Evolutionary conservation across 441 rosid genomes (phyloP).

Genomic region (Pelargonium fulgidum): DNA sequence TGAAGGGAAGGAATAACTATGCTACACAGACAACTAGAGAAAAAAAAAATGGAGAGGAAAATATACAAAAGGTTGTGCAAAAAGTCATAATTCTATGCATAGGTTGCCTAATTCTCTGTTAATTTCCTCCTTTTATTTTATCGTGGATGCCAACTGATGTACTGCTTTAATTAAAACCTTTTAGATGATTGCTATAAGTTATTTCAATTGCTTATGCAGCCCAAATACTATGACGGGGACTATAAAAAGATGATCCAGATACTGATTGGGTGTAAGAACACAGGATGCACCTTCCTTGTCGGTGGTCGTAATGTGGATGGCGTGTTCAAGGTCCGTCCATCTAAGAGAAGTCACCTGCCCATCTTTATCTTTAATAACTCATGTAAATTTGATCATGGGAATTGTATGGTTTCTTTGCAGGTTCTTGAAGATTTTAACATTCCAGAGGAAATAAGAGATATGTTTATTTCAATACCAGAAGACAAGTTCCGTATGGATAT

Average conservation of each 20-base stretch:
- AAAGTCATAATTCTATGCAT: no score
- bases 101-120: no score
- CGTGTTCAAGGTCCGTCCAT: constrained; percentile 51
- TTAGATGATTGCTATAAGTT: background rate
- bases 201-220: constrained; percentile 37
- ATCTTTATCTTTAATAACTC: background rate
- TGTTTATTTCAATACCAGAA: constrained; percentile 62
- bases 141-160: no score
- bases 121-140: no score
- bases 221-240: constrained; percentile 68
- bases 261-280: constrained; percentile 55
- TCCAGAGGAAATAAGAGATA: constrained; percentile 52
- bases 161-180: no score
- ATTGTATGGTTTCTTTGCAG: constrained; percentile 31
- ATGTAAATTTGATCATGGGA: background rate
- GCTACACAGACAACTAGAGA: no score
- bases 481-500: constrained; percentile 60
- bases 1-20: no score
- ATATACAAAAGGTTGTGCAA: no score
- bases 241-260: constrained; percentile 53
- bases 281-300: constrained; percentile 76
- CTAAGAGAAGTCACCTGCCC: background rate
- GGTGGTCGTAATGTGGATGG: constrained; percentile 80
- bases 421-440: constrained; percentile 70
- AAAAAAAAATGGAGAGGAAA: no score